Evolutionary conservation across 495 filamentous ascomycete species (phyloP), one percentile per base, ranked within the genome.

Genomic region (Penicillium antarcticum): DNA sequence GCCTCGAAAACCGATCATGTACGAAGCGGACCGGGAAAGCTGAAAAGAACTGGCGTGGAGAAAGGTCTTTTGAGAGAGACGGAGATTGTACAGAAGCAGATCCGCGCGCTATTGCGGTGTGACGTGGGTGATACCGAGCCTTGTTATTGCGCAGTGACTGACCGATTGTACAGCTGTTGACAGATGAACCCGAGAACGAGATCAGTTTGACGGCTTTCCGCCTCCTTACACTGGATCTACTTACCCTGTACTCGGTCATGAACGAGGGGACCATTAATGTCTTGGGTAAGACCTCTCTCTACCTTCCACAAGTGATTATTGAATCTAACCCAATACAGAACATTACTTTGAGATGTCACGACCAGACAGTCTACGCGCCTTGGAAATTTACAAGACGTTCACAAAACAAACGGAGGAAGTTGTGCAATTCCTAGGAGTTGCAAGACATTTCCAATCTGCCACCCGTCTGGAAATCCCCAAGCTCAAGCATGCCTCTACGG

Each of bases 321-420:
- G 19, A 13, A 26, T 57, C 59, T 65, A 44, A 73, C 45, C 9
- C 37, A 50, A 68, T 38, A 19, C 48, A 96, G 92, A 95, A 56
- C 92, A 95, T 64, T 99, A 95, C 66, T 97, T 99, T 57, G 94
- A 99, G 71, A 92, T 99, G 89, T 96, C 95, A 45, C 87, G 86
- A 48, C 81, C 86, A 32, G 95, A 99, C 70, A 95, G 95, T 42
- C 87, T 95, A 66, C 83, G 92, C 37, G 95, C 94, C 33, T 79
- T 99, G 61, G 79, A 83, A 42, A 96, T 99, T 16, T 99, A 99
- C 68, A 91, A 91, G 61, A 87, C 81, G 2, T 99, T 99, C 67
- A 87, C 89, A 21, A 87, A 81, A 60, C 95, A 96, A 63, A 99
- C 94, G 11, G 91, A 96, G 48, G 82, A 84, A 52, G 92, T 97